A percentile compares a stretch with the other conserved stretches of the same genome.
Evolutionary conservation across 2,329 filamentous ascomycete species (phyloP).

Genomic region (Diaporthe caulivora): DNA sequence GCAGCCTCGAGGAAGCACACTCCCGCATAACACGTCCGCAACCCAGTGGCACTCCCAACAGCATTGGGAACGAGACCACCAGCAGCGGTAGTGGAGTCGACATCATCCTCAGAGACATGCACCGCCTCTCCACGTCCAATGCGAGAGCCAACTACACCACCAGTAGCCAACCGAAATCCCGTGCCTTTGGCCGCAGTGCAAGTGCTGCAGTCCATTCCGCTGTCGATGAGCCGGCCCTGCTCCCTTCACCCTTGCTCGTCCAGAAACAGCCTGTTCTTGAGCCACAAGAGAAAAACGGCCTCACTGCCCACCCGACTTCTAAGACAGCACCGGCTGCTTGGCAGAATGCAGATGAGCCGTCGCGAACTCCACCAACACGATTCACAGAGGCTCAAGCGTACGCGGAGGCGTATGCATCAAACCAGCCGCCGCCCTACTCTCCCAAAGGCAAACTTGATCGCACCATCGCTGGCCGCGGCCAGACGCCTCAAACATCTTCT

Average conservation of each 20-base stretch:
- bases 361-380: not conserved
- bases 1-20: conserved; percentile 54
- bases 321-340: conserved; percentile 17
- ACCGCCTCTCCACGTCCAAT: conserved; percentile 4
- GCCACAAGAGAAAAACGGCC: not conserved
- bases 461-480: conserved; percentile 49
- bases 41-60: conserved; percentile 20
- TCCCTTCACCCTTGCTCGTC: conserved; percentile 35
- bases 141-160: conserved; percentile 21
- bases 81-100: conserved; percentile 5
- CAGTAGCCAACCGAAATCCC: not conserved
- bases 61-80: conserved; percentile 24
- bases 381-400: conserved; percentile 19
- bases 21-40: conserved; percentile 52
- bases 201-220: conserved; percentile 18
- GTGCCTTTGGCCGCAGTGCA: conserved; percentile 18
- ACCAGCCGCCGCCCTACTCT: conserved; percentile 39
- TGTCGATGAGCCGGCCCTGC: conserved; percentile 10
- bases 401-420: conserved; percentile 27
- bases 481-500: conserved; percentile 29
- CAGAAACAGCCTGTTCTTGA: conserved; percentile 1
- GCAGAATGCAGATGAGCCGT: not conserved
- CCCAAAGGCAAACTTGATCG: conserved; percentile 49
- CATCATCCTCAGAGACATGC: conserved; percentile 22
- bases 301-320: not conserved